Percentiles rank a stretch among this genome's conserved stretches.
Conservation (phyloP, 768 basidiomycete species). For the Tylopilus vinaceipallidus region DNA sequence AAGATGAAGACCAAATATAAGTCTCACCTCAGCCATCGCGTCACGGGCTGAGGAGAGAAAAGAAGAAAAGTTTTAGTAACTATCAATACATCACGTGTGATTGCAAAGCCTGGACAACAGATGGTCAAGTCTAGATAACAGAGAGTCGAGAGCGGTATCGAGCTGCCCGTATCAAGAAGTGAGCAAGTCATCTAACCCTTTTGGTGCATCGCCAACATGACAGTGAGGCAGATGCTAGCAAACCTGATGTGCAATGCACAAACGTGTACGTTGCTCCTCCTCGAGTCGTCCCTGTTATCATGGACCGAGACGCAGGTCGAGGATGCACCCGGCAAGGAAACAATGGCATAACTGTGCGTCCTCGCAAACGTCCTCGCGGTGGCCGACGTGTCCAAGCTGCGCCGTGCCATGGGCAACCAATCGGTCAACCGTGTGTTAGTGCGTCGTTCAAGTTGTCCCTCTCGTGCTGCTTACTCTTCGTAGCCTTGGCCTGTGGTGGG, state of each 20-base stretch:
- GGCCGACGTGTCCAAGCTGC: slow-evolving; percentile 49
- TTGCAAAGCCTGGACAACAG: no score
- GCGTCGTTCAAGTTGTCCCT: slow-evolving; percentile 14
- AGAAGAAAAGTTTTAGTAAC: no score
- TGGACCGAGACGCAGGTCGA: slow-evolving; percentile 81
- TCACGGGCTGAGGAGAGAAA: no score
- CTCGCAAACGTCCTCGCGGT: slow-evolving; percentile 60
- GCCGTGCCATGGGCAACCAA: slow-evolving; percentile 51
- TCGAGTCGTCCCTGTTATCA: slow-evolving; percentile 64
- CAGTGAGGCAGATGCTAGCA: no score
- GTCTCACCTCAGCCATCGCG: no score
- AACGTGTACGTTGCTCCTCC: slow-evolving; percentile 67
- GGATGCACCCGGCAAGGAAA: slow-evolving; percentile 32
- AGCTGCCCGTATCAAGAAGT: no score
- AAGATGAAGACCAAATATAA: no score
- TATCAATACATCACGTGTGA: no score
- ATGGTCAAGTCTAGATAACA: no score
- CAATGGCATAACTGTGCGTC: slow-evolving; percentile 61
- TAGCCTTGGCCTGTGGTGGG: slow-evolving; percentile 55
- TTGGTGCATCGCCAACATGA: no score
- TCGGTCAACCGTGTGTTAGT: slow-evolving; percentile 61
- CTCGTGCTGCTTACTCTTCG: slow-evolving; percentile 35
- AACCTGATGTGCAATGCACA: slow-evolving; percentile 69
- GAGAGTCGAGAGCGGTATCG: no score
- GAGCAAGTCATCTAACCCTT: no score